Evolutionary conservation across 352 stramenopile genomes (phyloP), one percentile per base, ranked within the genome.

Genomic region (Globisporangium spiculum): DNA sequence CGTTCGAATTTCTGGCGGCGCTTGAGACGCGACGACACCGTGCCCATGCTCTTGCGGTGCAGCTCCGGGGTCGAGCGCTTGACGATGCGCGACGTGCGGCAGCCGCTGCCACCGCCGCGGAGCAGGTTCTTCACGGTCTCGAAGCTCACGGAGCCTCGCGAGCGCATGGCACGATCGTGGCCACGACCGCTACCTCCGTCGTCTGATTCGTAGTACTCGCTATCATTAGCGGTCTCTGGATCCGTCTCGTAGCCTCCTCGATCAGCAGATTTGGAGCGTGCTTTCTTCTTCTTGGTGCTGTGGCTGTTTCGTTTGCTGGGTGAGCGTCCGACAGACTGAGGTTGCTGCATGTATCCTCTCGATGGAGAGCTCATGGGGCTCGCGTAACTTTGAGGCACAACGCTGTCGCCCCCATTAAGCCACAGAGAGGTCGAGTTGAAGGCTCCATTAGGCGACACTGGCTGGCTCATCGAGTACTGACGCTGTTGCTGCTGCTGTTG

Each of bases 11-110:
- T 91, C 57, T 89, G 73, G 8, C 84, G 83, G 1, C 76, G 63
- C 75, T 91, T 91, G 60, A 89, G 70, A 0, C 81, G 79, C 5
- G 83, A 91, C 4, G 81, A 91, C 22, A 91, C 76, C 0, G 79
- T 89, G 36, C 83, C 81, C 72, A 82, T 81, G 58, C 77, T 89
- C 58, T 86, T 83, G 61, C 62, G 75, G 14, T 78, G 77, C 14
- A 64, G 62, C 3, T 85, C 70, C 0, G 77, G 71, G 36, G 67
- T 63, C 4, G 71, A 67, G 44, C 73, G 81, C 20, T 75, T 65
- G 22, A 80, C 67, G 14, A 78, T 87, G 20, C 83, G 77, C 2
- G 77, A 76, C 22, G 64, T 27, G 26, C 66, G 65, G 0, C 67
- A 73, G 14, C 74, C 67, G 1, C 65, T 64, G 3, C 81, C 81